Conservation (phyloP, 1,284 basidiomycete genomes). For the Trametes sp. region DNA sequence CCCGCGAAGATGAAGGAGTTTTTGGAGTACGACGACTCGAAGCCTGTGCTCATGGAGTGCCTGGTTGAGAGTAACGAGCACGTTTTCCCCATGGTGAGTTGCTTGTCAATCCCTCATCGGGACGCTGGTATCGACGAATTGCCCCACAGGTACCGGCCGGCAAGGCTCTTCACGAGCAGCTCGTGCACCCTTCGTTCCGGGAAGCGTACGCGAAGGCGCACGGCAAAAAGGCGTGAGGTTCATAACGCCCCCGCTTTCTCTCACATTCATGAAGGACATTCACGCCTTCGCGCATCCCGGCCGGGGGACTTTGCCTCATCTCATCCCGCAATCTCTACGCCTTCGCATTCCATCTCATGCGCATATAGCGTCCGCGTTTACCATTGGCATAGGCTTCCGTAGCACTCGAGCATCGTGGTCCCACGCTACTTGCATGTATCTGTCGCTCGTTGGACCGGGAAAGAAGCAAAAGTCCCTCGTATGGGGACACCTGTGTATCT, state of each 20-base stretch:
- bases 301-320: neutral
- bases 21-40: constrained; percentile 89
- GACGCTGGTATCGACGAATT: neutral
- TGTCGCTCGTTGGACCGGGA: constrained; percentile 21
- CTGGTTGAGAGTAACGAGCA: constrained; percentile 89
- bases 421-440: constrained; percentile 20
- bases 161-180: constrained; percentile 90
- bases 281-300: neutral
- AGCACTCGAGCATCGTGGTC: neutral
- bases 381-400: neutral
- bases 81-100: constrained; percentile 93
- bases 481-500: constrained; percentile 25
- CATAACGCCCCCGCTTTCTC: neutral
- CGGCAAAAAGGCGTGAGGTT: constrained; percentile 33
- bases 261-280: too few relatives aligned
- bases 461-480: constrained; percentile 27
- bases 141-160: constrained; percentile 78
- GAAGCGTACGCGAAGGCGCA: constrained; percentile 34
- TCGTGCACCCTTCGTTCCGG: constrained; percentile 58
- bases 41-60: constrained; percentile 93
- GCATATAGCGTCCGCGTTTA: constrained; percentile 5
- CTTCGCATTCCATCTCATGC: neutral
- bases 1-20: constrained; percentile 98
- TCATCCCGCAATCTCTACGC: neutral
- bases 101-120: constrained; percentile 19